These are phyloP conservation scores for Withania somnifera DNA, from an alignment of 305 asterid species.

Conservation along the genomic window DNA sequence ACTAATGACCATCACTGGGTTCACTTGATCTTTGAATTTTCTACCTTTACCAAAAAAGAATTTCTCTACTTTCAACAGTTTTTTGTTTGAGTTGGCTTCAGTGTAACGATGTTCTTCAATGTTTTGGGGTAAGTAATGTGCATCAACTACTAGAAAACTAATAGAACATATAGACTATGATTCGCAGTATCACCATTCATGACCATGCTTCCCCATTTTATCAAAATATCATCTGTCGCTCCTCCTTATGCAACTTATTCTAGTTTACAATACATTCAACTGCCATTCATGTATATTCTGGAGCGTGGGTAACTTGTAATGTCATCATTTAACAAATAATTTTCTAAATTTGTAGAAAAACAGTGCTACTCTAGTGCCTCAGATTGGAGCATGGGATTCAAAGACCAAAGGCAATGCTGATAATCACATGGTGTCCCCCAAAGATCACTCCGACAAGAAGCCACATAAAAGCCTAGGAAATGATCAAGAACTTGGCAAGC, in stretches of 20 bases:
- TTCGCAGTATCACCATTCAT: not conserved
- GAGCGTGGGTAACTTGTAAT: not conserved
- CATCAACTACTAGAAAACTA: not conserved
- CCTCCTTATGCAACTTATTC: not conserved
- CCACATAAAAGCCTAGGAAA: slow-evolving; percentile 14
- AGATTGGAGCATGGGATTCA: slow-evolving; percentile 45
- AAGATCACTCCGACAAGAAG: slow-evolving; percentile 39
- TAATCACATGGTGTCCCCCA: slow-evolving; percentile 27
- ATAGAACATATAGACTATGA: not conserved
- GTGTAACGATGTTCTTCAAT: not conserved
- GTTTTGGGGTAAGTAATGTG: not conserved
- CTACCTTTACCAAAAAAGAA: not conserved
- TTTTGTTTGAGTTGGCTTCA: not conserved
- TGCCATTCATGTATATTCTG: not conserved
- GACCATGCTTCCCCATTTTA: not conserved
- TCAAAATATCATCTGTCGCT: not conserved
- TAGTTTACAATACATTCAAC: not conserved
- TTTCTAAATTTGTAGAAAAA: not conserved
- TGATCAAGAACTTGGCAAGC: slow-evolving; percentile 6
- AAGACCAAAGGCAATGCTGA: slow-evolving; percentile 17
- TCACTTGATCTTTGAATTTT: not conserved
- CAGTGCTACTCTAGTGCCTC: slow-evolving; percentile 26
- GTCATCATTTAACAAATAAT: not conserved
- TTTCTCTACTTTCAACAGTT: not conserved
- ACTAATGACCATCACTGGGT: not conserved